phyloP scores from a whole-genome alignment of 1,284 basidiomycete species.

The Irpex rosettiformis region DNA sequence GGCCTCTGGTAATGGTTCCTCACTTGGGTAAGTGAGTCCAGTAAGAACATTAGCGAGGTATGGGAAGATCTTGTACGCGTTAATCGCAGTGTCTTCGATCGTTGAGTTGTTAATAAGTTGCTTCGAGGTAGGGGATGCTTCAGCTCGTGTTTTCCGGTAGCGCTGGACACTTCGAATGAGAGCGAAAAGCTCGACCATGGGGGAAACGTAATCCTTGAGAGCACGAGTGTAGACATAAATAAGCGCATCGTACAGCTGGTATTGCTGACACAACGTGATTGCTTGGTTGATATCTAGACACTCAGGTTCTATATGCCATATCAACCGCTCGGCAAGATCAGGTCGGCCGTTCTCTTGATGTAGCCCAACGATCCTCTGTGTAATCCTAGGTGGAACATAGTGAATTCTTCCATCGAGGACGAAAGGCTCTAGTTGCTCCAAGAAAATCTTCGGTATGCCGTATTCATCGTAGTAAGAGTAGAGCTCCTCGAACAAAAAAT shows the following conservation, averaged over 20 bases:
- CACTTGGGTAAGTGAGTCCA: constrained; percentile 86
- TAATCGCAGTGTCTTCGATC: constrained; percentile 60
- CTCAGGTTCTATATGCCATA: constrained; percentile 94
- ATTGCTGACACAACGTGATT: constrained; percentile 79
- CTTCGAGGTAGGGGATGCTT: constrained; percentile 28
- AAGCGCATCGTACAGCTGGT: constrained; percentile 89
- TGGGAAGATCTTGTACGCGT: constrained; percentile 91
- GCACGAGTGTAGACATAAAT: constrained; percentile 93
- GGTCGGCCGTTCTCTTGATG: constrained; percentile 74
- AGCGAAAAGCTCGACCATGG: constrained; percentile 81
- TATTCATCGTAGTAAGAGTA: constrained; percentile 87
- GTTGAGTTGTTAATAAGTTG: constrained; percentile 34
- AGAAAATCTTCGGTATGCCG: constrained; percentile 87
- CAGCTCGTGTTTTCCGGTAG: constrained; percentile 38
- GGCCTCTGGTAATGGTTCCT: constrained; percentile 62
- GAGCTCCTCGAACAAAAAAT: constrained; percentile 90
- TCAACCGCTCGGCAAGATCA: constrained; percentile 82
- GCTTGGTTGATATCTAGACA: constrained; percentile 95
- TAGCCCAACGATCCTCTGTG: constrained; percentile 79
- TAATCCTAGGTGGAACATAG: constrained; percentile 81
- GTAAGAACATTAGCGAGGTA: constrained; percentile 88
- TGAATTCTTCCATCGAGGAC: constrained; percentile 75
- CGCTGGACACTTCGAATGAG: constrained; percentile 72
- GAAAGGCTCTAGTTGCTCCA: constrained; percentile 81
- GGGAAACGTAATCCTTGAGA: constrained; percentile 85